Evolutionary conservation across 306 rosid genomes (phyloP).

Genomic region (Malus sieversii): DNA sequence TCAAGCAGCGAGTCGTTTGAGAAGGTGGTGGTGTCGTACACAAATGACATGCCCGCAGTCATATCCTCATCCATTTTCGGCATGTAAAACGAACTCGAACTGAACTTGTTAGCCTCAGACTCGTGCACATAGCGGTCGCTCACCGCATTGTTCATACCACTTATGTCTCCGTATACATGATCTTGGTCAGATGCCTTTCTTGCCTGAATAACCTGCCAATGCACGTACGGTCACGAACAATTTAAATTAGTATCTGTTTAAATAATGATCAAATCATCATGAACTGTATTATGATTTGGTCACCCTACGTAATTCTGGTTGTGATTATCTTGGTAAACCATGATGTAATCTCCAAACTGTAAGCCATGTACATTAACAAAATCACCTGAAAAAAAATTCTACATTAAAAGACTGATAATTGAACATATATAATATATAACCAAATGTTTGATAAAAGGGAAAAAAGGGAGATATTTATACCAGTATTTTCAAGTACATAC

Average conservation of each 20-base stretch:
- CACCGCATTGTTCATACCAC: background rate
- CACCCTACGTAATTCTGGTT: conserved; percentile 56
- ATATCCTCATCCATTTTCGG: conserved; percentile 15
- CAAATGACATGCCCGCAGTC: conserved; percentile 54
- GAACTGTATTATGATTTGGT: no score
- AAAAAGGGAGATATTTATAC: conserved; percentile 27
- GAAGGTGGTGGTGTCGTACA: conserved; percentile 60
- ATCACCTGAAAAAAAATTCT: conserved; percentile 45
- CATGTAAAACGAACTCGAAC: conserved; percentile 29
- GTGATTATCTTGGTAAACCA: conserved; percentile 56
- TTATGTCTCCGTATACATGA: conserved; percentile 14
- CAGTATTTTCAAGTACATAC: conserved; percentile 96
- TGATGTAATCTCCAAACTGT: conserved; percentile 63
- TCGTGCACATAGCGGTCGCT: conserved; percentile 34
- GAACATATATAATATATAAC: background rate
- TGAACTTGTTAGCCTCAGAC: conserved; percentile 23
- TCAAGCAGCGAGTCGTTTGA: conserved; percentile 74
- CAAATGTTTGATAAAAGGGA: background rate
- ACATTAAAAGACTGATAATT: background rate
- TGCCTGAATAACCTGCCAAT: conserved; percentile 14
- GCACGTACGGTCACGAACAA: background rate
- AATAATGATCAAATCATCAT: background rate
- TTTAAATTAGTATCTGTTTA: background rate
- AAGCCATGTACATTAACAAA: conserved; percentile 70
- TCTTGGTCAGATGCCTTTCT: background rate